Conservation (phyloP, 31 red algal genomes). For the Bonnemaisonia californica region DNA sequence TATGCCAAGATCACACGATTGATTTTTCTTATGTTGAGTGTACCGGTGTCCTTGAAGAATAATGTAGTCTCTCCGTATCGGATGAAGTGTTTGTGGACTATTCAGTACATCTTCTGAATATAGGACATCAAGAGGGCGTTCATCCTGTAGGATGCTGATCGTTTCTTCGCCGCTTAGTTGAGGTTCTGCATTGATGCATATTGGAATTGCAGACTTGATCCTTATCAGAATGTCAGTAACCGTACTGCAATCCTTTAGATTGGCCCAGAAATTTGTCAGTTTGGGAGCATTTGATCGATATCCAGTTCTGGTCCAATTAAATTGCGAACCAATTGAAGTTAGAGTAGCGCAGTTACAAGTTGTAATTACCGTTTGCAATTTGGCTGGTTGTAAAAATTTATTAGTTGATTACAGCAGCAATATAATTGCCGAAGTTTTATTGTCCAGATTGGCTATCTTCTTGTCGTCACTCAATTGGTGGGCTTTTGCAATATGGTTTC, state of each 20-base stretch:
- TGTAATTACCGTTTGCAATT: no score
- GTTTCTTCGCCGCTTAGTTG: not conserved
- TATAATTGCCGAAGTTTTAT: no score
- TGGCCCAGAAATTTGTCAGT: not conserved
- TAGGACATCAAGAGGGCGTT: not conserved
- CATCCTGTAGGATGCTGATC: not conserved
- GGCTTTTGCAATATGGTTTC: no score
- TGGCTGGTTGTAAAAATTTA: no score
- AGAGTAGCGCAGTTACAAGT: no score
- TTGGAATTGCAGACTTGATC: not conserved
- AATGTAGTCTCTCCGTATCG: not conserved
- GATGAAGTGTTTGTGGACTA: not conserved
- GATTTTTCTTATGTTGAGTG: not conserved
- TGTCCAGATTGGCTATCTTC: no score
- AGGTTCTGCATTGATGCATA: not conserved
- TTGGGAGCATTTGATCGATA: no score
- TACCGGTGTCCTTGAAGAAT: not conserved
- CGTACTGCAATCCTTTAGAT: not conserved
- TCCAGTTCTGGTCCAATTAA: no score
- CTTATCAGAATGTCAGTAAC: not conserved
- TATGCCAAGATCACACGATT: no score
- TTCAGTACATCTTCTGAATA: not conserved
- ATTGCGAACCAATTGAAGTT: no score
- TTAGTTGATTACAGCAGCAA: no score
- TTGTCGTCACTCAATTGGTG: no score